Evolutionary conservation across 2,329 filamentous ascomycete genomes (phyloP), one percentile per base, ranked within the genome.

Genomic region (Epicoccum nigrum): DNA sequence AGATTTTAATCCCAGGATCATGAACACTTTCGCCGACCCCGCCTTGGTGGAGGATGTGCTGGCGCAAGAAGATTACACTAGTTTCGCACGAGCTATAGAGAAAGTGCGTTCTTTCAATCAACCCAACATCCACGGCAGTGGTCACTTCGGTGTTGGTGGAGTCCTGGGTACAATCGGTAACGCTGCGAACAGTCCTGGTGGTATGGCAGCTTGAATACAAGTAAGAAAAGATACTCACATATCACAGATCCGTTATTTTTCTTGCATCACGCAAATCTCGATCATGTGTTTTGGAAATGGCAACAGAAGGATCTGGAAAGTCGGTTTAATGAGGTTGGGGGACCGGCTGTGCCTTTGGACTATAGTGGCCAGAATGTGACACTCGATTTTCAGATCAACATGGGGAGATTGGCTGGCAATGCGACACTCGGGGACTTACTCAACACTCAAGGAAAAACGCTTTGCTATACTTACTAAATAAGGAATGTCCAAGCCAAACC

Each of bases 141-240:
- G 69, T 0, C 72, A 74, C 42, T 74, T 73, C 45, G 71, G 68
- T 1, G 64, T 73, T 20, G 71, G 70, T 4, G 72, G 71, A 4
- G 67, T 62, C 1, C 37, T 70, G 11, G 69, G 71, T 0, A 62
- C 60, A 19, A 63, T 70, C 16, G 70, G 69, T 2, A 65, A 73
- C 54, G 62, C 68, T 13, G 61, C 62, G 9, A 68, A 68, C n/a
- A 68, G 67, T 12, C 73, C 72, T n/a, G 70, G 64, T 5, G 41
- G 41, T 35, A 28, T 3, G 41, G 27, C 2, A n/a, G 20, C 20
- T 16, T 6, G n/a, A 27, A 15, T 34, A 11, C 40, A 33, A 15
- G 33, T 19, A 16, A 3, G 17, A 19, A 8, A 19, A 25, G 23
- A 7, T 9, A 25, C 23, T 25, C 6, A 25, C 23, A 9, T 25